These are phyloP conservation scores for Phytophthora colocasiae DNA, from an alignment of 352 stramenopile genomes.

Conservation along the genomic window DNA sequence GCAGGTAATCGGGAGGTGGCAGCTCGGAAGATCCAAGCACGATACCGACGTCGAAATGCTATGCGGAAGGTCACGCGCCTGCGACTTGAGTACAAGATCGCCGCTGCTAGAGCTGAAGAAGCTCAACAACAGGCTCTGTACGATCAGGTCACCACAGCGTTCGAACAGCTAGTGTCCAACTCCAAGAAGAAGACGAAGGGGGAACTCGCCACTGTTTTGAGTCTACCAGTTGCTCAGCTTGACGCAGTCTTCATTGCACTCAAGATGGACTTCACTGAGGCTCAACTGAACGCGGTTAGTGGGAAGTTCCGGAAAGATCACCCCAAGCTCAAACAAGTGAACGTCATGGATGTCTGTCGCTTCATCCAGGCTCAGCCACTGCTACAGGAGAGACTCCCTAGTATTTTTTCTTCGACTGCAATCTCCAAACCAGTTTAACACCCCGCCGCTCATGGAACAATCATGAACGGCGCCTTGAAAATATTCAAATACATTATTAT, in stretches of 20 bases:
- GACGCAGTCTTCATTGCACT: slow-evolving; percentile 53
- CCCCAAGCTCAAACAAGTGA: slow-evolving; percentile 54
- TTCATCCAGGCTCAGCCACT: slow-evolving; percentile 51
- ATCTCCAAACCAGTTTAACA: neutral
- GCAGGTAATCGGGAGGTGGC: slow-evolving; percentile 30
- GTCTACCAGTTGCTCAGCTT: slow-evolving; percentile 49
- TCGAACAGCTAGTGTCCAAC: slow-evolving; percentile 39
- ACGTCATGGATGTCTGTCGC: slow-evolving; percentile 68
- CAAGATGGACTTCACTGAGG: slow-evolving; percentile 38
- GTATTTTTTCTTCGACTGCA: slow-evolving; percentile 8
- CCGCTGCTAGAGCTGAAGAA: slow-evolving; percentile 53
- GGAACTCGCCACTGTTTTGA: slow-evolving; percentile 34
- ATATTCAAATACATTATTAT: slow-evolving; percentile 52
- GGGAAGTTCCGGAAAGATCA: slow-evolving; percentile 48
- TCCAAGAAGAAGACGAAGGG: slow-evolving; percentile 35
- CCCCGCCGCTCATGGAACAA: slow-evolving; percentile 8
- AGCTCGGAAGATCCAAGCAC: slow-evolving; percentile 69
- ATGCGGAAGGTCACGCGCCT: slow-evolving; percentile 57
- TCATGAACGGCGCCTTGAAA: slow-evolving; percentile 18
- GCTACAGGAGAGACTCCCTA: slow-evolving; percentile 32
- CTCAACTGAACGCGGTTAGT: slow-evolving; percentile 36
- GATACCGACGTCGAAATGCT: slow-evolving; percentile 64
- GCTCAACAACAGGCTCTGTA: slow-evolving; percentile 55
- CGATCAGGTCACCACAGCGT: slow-evolving; percentile 49
- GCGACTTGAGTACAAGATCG: slow-evolving; percentile 58